Percentiles rank a stretch among this genome's conserved stretches.
phyloP scores from a whole-genome alignment of 176 grass and related monocot genomes.

The Areca catechu region DNA sequence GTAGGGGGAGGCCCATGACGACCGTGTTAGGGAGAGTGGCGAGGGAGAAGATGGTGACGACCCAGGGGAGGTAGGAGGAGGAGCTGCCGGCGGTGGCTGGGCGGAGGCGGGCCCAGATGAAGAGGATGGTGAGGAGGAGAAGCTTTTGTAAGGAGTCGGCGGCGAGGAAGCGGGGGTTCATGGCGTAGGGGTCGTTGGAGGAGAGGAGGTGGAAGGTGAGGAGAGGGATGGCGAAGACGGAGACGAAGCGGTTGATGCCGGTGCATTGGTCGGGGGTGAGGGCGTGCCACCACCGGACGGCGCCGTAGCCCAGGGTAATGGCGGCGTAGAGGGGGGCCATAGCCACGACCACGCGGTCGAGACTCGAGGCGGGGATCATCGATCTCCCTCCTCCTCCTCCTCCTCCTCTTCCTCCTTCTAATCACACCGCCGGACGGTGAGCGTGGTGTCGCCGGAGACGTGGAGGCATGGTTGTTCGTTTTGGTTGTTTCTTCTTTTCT shows the following conservation, averaged over 20 bases:
- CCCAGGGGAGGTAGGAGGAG: constrained; percentile 39
- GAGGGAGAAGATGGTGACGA: constrained; percentile 69
- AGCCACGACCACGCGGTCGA: constrained; percentile 47
- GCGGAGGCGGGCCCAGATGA: constrained; percentile 36
- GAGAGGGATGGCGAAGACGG: constrained; percentile 51
- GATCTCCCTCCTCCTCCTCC: background rate
- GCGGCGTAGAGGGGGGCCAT: constrained; percentile 84
- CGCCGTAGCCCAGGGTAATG: constrained; percentile 53
- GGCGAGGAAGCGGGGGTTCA: constrained; percentile 58
- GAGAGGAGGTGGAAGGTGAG: constrained; percentile 77
- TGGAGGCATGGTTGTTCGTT: no score
- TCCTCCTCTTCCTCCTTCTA: background rate
- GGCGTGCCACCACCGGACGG: constrained; percentile 44
- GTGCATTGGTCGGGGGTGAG: constrained; percentile 65
- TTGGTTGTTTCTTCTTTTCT: no score
- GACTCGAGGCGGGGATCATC: constrained; percentile 20
- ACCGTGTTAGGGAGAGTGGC: constrained; percentile 83
- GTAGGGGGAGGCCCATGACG: constrained; percentile 86
- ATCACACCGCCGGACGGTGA: no score
- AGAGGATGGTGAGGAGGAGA: constrained; percentile 39
- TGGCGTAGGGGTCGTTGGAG: constrained; percentile 64
- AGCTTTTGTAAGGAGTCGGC: constrained; percentile 79
- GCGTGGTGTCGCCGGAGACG: no score
- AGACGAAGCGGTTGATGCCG: constrained; percentile 87
- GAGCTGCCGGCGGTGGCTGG: background rate